Evolutionary conservation across 2,329 filamentous ascomycete genomes (phyloP).

Genomic region (Hypoxylon sp.): DNA sequence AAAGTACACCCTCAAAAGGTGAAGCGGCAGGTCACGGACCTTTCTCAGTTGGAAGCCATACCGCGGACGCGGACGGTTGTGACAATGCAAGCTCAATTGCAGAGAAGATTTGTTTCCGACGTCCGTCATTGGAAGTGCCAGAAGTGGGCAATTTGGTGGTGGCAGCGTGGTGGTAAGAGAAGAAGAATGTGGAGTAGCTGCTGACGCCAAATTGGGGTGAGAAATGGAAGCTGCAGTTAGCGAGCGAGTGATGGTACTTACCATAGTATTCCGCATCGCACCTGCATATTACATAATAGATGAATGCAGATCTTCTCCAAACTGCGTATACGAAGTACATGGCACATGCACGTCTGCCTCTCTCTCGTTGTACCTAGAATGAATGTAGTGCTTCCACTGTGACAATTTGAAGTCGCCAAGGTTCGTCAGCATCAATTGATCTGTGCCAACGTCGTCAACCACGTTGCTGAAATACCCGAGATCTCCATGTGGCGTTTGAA

Average conservation of each 20-base stretch:
- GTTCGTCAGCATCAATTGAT: constrained; percentile 3
- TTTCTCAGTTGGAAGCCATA: constrained; percentile 14
- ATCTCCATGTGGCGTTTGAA: constrained; percentile 13
- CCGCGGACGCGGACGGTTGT: neutral
- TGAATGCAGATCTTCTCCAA: neutral
- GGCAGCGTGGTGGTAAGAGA: neutral
- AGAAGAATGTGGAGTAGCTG: constrained; percentile 13
- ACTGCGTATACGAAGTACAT: too few relatives aligned
- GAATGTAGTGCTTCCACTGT: too few relatives aligned
- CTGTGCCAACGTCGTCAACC: constrained; percentile 14
- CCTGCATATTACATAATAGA: constrained; percentile 10
- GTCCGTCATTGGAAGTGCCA: constrained; percentile 12
- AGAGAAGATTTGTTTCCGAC: neutral
- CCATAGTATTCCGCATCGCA: too few relatives aligned
- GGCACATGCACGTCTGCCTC: constrained; percentile 12
- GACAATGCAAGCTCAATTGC: constrained; percentile 10
- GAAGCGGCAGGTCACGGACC: constrained; percentile 3
- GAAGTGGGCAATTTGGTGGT: neutral
- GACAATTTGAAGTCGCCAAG: constrained; percentile 6
- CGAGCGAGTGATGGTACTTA: neutral
- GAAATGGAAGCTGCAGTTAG: constrained; percentile 5
- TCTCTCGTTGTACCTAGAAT: neutral
- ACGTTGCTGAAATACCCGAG: constrained; percentile 7
- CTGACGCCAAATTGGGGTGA: constrained; percentile 16
- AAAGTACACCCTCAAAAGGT: constrained; percentile 3